Conservation (phyloP, 768 basidiomycete species). For the Mycena venus region DNA sequence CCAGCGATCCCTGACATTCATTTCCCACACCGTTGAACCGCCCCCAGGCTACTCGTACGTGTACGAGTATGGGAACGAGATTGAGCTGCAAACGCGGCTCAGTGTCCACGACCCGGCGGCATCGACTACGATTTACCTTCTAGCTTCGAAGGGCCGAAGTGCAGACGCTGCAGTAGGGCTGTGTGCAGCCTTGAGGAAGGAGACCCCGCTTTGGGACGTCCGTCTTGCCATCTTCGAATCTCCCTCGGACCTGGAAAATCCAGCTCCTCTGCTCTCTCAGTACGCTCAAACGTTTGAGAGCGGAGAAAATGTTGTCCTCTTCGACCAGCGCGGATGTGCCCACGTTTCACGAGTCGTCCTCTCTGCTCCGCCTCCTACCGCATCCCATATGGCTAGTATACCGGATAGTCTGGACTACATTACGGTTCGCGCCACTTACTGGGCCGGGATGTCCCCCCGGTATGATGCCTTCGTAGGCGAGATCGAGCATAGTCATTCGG, state of each 20-base stretch:
- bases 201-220: neutral
- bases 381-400: neutral
- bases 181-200: neutral
- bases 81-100: neutral
- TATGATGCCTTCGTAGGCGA: neutral
- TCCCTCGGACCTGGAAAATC: neutral
- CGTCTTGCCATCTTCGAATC: conserved; percentile 14
- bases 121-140: neutral
- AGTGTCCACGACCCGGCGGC: neutral
- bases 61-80: conserved; percentile 12
- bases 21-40: neutral
- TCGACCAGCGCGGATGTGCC: neutral
- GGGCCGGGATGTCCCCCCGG: neutral
- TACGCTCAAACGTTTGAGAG: neutral
- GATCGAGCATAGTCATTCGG: neutral
- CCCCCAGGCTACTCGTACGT: neutral
- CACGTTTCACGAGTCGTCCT: neutral
- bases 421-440: neutral
- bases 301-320: neutral
- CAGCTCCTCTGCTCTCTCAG: neutral
- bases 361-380: neutral
- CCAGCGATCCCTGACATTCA: neutral
- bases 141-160: neutral
- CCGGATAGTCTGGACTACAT: neutral
- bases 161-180: conserved; percentile 5